Percentiles rank a stretch among this genome's conserved stretches.
Conservation (phyloP, 1,284 basidiomycete species). For the Veloporphyrellus conicus region DNA sequence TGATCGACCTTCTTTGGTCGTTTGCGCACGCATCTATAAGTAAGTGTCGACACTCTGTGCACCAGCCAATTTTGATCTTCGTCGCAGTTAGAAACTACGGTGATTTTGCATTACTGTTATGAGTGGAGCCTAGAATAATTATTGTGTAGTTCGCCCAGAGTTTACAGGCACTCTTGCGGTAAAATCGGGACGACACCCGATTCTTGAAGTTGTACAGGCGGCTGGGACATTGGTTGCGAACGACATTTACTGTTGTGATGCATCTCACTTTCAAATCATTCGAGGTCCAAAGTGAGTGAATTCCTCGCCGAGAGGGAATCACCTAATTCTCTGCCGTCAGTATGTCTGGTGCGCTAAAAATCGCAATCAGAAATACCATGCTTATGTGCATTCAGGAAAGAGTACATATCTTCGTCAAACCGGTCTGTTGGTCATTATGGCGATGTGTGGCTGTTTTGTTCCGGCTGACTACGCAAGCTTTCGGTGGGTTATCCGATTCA, state of each 20-base stretch:
- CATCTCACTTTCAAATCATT: conserved; percentile 82
- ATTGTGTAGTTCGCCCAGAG: conserved; percentile 70
- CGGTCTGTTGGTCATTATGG: conserved; percentile 79
- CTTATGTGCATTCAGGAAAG: conserved; percentile 56
- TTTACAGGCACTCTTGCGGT: conserved; percentile 83
- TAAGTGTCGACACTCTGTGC: conserved; percentile 34
- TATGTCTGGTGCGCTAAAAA: conserved; percentile 65
- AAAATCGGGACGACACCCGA: conserved; percentile 80
- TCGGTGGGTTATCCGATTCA: conserved; percentile 39
- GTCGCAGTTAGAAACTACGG: conserved; percentile 67
- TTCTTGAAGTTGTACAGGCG: conserved; percentile 72
- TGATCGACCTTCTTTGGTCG: conserved; percentile 82
- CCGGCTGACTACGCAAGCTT: conserved; percentile 89
- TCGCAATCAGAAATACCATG: not conserved
- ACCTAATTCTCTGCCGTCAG: conserved; percentile 36
- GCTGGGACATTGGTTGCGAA: conserved; percentile 75
- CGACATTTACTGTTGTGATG: conserved; percentile 79
- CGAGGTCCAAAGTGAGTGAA: conserved; percentile 78
- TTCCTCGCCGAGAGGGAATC: not conserved
- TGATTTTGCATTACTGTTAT: conserved; percentile 33
- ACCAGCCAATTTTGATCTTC: not conserved
- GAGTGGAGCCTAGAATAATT: too few species aligned
- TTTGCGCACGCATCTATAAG: conserved; percentile 80
- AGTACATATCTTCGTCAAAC: conserved; percentile 89
- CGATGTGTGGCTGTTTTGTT: conserved; percentile 86